These are phyloP conservation scores for Hippophae gyantsensis DNA, from an alignment of 306 rosid genomes.

Conservation along the genomic window DNA sequence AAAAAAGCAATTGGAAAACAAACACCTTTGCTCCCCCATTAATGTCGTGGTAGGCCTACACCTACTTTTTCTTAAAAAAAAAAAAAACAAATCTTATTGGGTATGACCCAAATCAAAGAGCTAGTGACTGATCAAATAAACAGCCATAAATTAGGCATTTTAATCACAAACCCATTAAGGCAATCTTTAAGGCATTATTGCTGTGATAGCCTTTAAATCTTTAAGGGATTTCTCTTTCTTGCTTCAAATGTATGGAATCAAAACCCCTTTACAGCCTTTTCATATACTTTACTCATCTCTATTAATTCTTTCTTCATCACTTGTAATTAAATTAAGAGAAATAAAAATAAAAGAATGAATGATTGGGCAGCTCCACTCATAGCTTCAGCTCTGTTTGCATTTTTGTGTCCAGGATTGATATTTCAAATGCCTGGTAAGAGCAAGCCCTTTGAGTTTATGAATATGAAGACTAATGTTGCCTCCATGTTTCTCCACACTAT, in stretches of 20 bases:
- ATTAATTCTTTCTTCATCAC: background rate
- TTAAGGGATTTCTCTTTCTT: slow-evolving; percentile 47
- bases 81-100: too few relatives aligned
- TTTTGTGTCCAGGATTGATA: slow-evolving; percentile 67
- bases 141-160: too few relatives aligned
- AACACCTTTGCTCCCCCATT: too few relatives aligned
- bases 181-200: too few relatives aligned
- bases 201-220: background rate
- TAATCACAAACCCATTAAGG: too few relatives aligned
- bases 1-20: too few relatives aligned
- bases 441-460: slow-evolving; percentile 57
- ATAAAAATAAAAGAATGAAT: slow-evolving; percentile 24
- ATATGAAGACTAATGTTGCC: slow-evolving; percentile 72
- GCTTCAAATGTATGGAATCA: background rate
- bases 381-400: slow-evolving; percentile 67
- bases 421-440: slow-evolving; percentile 82
- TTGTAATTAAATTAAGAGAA: background rate
- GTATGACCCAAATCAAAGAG: too few relatives aligned
- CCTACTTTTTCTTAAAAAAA: too few relatives aligned
- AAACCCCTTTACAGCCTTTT: background rate
- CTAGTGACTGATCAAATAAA: too few relatives aligned
- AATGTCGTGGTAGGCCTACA: too few relatives aligned
- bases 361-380: slow-evolving; percentile 84
- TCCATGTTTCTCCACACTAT: slow-evolving; percentile 81
- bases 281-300: background rate